Evolutionary conservation across 805 yeast species (phyloP), one percentile per base, ranked within the genome.

Genomic region (Monosporozyma siamensis): DNA sequence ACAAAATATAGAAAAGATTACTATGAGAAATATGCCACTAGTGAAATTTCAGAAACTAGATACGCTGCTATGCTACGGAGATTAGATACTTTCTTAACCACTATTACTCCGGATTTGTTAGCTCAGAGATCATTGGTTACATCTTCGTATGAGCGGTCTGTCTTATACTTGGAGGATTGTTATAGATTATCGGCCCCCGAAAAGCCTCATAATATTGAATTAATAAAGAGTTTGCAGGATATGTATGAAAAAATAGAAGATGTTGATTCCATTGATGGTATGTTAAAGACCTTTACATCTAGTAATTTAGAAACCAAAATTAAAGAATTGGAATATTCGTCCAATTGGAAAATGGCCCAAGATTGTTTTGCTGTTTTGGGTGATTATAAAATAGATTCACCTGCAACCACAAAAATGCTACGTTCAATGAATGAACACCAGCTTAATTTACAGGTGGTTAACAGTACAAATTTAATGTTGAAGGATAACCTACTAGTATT

Each of bases 231-330:
- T 4, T 61, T 92, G n/a, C 87, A 86, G 52, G 71, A 73, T 22
- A 83, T 89, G 67, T 92, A 92, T 59, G 81, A 95, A 6, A 82
- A 77, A 44, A 77, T 92, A 39, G 90, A 87, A 52, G 98, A 94
- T 55, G 72, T 80, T 29, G 99, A 92, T 65, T 80, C 95, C 0
- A 68, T 92, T 25, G 89, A 84, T 56, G 99, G 98, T 18, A 77
- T 86, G 4, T 65, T 89, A 44, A 78, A 84, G 45, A 72, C 72
- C 46, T 81, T 85, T 51, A 78, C 95, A 0, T 73, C 82, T 0
- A 75, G 77, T 32, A 76, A 78, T 48, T 64, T 87, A 35, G 73
- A 76, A n/a, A 89, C 88, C 46, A 84, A 86, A 55, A 72, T 89
- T 21, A 68, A 79, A 6, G 86, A 86, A 44, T 78, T 90, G 41